phyloP scores from a whole-genome alignment of 208 protist species.

The Crithidia expoeki region DNA sequence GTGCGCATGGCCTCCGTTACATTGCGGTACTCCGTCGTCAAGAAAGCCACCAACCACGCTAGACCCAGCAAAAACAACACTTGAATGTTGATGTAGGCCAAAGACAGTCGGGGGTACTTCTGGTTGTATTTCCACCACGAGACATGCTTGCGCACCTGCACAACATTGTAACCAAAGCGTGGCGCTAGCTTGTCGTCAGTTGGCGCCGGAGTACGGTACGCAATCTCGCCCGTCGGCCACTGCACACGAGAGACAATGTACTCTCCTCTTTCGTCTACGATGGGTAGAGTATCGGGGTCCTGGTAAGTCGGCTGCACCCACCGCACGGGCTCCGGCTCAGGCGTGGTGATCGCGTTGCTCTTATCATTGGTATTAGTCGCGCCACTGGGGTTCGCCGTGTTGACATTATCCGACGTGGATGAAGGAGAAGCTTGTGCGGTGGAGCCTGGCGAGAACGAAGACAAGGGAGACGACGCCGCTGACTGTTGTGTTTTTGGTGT shows the following conservation, averaged over 20 bases:
- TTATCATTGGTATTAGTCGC: not conserved
- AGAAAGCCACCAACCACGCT: conserved; percentile 79
- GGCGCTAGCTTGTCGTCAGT: conserved; percentile 73
- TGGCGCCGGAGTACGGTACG: conserved; percentile 77
- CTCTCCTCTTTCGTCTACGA: conserved; percentile 77
- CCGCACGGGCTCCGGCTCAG: conserved; percentile 60
- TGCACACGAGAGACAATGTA: conserved; percentile 86
- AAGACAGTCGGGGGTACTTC: conserved; percentile 76
- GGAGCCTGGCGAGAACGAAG: not conserved
- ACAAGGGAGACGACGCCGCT: not conserved
- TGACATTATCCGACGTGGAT: not conserved
- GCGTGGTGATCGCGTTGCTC: conserved; percentile 13
- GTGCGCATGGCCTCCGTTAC: conserved; percentile 77
- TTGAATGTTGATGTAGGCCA: conserved; percentile 88
- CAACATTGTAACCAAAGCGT: conserved; percentile 87
- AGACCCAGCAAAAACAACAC: conserved; percentile 74
- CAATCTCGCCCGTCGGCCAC: conserved; percentile 86
- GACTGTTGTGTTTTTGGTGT: not conserved
- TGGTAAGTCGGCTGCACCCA: conserved; percentile 66
- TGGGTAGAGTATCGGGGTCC: conserved; percentile 47
- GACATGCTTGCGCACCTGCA: conserved; percentile 86
- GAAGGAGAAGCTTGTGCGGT: not conserved
- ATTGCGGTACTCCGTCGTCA: conserved; percentile 71
- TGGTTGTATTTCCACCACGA: conserved; percentile 92
- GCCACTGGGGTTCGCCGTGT: not conserved